Evolutionary conservation across 2,329 filamentous ascomycete genomes (phyloP).

Genomic region (Penicillium sp.): DNA sequence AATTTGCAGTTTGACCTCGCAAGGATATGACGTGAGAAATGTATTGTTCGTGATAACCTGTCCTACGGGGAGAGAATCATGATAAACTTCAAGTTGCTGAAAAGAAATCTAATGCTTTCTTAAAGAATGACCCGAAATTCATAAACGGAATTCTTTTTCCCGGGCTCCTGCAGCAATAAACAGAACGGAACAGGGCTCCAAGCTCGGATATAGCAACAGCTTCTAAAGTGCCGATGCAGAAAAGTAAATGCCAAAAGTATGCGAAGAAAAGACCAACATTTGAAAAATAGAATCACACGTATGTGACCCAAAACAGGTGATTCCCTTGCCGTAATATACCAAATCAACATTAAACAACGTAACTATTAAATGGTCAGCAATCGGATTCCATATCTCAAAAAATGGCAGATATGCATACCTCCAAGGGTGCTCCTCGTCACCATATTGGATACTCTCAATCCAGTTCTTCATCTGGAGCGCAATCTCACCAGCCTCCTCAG

Average conservation of each 20-base stretch:
- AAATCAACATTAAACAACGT: conserved; percentile 25
- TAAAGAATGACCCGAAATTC: not conserved
- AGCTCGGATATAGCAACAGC: not conserved
- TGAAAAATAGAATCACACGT: conserved; percentile 1
- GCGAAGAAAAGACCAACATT: not conserved
- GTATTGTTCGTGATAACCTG: too few species aligned
- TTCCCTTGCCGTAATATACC: not conserved
- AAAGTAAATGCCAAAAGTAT: conserved; percentile 6
- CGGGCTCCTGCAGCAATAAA: not conserved
- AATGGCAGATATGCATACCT: conserved; percentile 60
- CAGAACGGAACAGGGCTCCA: not conserved
- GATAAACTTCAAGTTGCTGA: too few species aligned
- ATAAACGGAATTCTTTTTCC: not conserved
- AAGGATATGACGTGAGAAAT: too few species aligned
- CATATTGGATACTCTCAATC: conserved; percentile 96
- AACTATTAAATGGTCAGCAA: conserved; percentile 23
- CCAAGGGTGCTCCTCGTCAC: conserved; percentile 90
- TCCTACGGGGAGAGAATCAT: not conserved
- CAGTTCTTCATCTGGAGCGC: conserved; percentile 89
- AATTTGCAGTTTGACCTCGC: too few species aligned
- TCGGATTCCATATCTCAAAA: not conserved
- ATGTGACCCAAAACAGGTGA: not conserved
- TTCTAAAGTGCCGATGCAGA: conserved; percentile 3
- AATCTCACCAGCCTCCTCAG: conserved; percentile 85
- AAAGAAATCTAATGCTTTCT: not conserved